phyloP scores from a whole-genome alignment of 352 stramenopile species.

The Globisporangium viniferum region DNA sequence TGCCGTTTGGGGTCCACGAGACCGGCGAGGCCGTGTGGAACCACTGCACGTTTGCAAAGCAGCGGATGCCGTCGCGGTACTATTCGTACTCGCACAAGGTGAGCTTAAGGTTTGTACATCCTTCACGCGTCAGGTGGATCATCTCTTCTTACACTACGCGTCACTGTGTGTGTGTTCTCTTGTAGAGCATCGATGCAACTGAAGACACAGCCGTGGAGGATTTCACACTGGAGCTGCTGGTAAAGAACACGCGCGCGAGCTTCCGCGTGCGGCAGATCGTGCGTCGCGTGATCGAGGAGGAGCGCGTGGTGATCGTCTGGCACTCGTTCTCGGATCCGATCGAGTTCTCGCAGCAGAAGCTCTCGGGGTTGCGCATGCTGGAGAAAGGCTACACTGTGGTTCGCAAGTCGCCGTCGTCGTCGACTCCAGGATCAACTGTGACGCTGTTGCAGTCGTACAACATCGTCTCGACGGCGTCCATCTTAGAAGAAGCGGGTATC shows the following conservation, averaged over 20 bases:
- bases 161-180: not conserved
- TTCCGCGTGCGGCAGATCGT: constrained; percentile 61
- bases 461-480: constrained; percentile 22
- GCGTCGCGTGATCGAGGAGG: constrained; percentile 45
- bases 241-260: constrained; percentile 35
- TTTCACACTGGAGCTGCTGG: constrained; percentile 53
- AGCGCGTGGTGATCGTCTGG: constrained; percentile 60
- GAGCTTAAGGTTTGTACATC: not conserved
- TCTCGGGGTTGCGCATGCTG: constrained; percentile 43
- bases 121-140: not conserved
- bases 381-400: constrained; percentile 61
- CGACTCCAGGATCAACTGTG: constrained; percentile 15
- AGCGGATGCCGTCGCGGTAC: constrained; percentile 25
- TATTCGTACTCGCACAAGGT: constrained; percentile 29
- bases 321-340: constrained; percentile 51
- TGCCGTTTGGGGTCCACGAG: constrained; percentile 29
- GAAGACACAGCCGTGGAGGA: constrained; percentile 59
- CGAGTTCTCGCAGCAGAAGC: constrained; percentile 42
- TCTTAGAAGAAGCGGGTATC: constrained; percentile 2
- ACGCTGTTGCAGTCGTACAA: constrained; percentile 39
- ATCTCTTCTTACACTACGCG: not conserved
- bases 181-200: not conserved
- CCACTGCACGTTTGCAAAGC: constrained; percentile 27
- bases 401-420: constrained; percentile 14
- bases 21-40: constrained; percentile 33